Evolutionary conservation across 257 asterid species (phyloP), one percentile per base, ranked within the genome.

Genomic region (Solanum pimpinellifolium): DNA sequence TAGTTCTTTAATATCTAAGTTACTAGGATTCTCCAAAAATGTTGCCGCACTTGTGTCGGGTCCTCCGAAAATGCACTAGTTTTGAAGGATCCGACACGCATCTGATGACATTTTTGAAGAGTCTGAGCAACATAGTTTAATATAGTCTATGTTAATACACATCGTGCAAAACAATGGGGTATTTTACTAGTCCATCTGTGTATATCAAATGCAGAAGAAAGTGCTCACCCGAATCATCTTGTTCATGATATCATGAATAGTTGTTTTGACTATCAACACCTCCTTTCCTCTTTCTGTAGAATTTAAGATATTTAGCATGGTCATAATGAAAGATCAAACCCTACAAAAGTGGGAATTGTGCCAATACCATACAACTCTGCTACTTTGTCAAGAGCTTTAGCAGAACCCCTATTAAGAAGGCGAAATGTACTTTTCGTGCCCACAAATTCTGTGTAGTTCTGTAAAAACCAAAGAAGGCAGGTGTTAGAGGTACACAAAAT

Each of bases 341-440:
- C 85, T 69, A 85, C 88, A 89, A 60, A 37, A 86, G 23, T 88
- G 85, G 89, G 88, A 87, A 88, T 75, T 47, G 85, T 76, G 90
- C 68, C 87, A 85, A 86, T 94, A 97, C 99, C 99, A 89, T 97
- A 93, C 91, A 97, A 89, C 94, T 96, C 98, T 5, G 99, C 98
- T 86, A 97, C 99, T 97, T 96, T 97, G 91, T 96, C 99, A 82
- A 97, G 98, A 87, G 99, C 99, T 93, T 97, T 97, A 82, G 99
- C 99, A 60, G 99, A 97, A 74, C 99, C 99, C 88, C 99, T 92
- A 92, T 97, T 97, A 84, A 97, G 98, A 88, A 97, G 99, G 83
- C 99, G 99, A 88, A 96, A 95, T 60, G 99, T 97, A 90, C 99
- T 96, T 91, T 95, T 96, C 13, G 95, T 91, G 87, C 99, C 99